phyloP scores from a whole-genome alignment of 306 rosid genomes.

The Medicago arabica region DNA sequence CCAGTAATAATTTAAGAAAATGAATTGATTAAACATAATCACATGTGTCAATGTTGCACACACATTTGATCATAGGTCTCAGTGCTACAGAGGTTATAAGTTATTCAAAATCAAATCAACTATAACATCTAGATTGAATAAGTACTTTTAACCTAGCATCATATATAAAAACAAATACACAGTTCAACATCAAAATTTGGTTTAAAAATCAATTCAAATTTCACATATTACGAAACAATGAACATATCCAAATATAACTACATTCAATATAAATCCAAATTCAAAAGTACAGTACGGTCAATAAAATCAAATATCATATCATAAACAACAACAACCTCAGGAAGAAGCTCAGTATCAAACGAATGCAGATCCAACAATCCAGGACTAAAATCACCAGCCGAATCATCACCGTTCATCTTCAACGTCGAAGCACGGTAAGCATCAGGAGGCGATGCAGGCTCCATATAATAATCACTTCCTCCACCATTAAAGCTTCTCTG shows the following conservation, averaged over 20 bases:
- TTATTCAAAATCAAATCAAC: background rate
- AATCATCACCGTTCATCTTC: conserved; percentile 73
- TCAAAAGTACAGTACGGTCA: background rate
- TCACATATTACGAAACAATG: background rate
- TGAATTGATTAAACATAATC: no score
- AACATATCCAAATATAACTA: conserved; percentile 2
- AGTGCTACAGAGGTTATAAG: background rate
- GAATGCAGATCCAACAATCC: conserved; percentile 98
- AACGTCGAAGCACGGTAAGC: conserved; percentile 51
- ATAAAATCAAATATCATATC: background rate
- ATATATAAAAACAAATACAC: background rate
- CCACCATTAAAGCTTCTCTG: conserved; percentile 70
- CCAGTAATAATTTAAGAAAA: no score
- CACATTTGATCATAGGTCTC: no score
- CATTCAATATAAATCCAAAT: conserved; percentile 21
- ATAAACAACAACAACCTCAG: conserved; percentile 64
- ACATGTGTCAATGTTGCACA: no score
- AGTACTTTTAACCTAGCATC: background rate
- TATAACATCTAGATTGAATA: conserved; percentile 7
- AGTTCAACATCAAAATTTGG: conserved; percentile 6
- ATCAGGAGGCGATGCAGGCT: conserved; percentile 83
- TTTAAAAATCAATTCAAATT: conserved; percentile 10
- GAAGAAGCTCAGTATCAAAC: conserved; percentile 87
- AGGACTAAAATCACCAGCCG: conserved; percentile 84
- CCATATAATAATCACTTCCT: conserved; percentile 70